phyloP scores from a whole-genome alignment of 2,329 filamentous ascomycete genomes.

The Leptographium lundbergii region DNA sequence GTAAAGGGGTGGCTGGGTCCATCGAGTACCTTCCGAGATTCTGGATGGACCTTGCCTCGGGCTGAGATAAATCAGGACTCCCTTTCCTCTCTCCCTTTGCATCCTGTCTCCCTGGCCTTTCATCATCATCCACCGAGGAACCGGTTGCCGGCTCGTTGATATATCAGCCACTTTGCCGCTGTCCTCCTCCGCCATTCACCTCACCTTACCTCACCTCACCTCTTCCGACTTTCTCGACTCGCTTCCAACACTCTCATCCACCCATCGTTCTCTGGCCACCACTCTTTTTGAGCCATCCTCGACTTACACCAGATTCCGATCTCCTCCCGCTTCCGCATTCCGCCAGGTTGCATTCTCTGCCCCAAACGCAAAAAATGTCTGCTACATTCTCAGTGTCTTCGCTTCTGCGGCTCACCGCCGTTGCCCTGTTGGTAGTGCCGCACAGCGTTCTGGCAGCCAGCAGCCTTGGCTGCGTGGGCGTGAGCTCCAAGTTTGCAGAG shows the following conservation, averaged over 20 bases:
- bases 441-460: constrained; percentile 4
- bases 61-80: background rate
- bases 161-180: too few relatives aligned
- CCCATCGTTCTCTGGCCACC: too few relatives aligned
- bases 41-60: too few relatives aligned
- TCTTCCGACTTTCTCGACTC: background rate
- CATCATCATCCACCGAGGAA: background rate
- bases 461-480: constrained; percentile 9
- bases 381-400: background rate
- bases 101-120: background rate
- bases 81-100: background rate
- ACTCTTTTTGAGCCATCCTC: background rate
- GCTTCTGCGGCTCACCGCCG: constrained; percentile 2
- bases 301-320: background rate
- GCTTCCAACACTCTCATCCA: too few relatives aligned
- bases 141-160: background rate
- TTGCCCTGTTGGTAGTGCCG: constrained; percentile 3
- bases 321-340: background rate
- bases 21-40: too few relatives aligned
- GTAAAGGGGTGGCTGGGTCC: too few relatives aligned
- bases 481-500: constrained; percentile 11
- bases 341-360: background rate
- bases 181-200: background rate
- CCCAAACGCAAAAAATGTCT: background rate
- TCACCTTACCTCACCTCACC: background rate